Conservation (phyloP, 306 rosid species). For the Casuarina glauca region DNA sequence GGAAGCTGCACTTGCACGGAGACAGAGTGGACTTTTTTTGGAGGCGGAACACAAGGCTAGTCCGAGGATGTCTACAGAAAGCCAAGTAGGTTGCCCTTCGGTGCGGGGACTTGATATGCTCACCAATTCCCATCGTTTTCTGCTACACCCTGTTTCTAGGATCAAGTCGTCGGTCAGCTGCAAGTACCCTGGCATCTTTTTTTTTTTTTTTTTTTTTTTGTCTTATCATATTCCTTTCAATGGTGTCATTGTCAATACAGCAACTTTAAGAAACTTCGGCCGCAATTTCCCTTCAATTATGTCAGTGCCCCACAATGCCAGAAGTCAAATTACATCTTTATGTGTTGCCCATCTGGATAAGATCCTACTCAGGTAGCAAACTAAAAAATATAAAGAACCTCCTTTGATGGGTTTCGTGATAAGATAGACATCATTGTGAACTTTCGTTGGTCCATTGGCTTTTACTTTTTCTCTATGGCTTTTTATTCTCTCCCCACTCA, state of each 20-base stretch:
- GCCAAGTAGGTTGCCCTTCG: background rate
- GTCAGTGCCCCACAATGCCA: no score
- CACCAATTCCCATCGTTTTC: background rate
- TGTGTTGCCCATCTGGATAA: no score
- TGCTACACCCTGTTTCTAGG: background rate
- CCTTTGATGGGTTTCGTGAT: background rate
- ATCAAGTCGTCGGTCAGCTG: background rate
- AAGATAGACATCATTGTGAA: background rate
- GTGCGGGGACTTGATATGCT: background rate
- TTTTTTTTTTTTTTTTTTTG: no score
- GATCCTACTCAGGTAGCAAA: no score
- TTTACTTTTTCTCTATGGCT: background rate
- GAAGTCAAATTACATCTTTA: no score
- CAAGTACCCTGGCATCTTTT: background rate
- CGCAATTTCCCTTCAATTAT: background rate
- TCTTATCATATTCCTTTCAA: background rate
- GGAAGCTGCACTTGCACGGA: background rate
- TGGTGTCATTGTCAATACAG: no score
- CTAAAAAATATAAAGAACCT: background rate
- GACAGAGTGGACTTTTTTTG: background rate
- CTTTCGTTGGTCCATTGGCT: background rate
- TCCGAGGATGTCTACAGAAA: background rate
- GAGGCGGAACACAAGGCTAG: background rate
- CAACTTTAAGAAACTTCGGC: background rate
- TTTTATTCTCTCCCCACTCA: no score